A percentile compares a stretch with the other conserved stretches of the same genome.
Evolutionary conservation across 495 filamentous ascomycete species (phyloP).

Genomic region (Penicillium lividum): DNA sequence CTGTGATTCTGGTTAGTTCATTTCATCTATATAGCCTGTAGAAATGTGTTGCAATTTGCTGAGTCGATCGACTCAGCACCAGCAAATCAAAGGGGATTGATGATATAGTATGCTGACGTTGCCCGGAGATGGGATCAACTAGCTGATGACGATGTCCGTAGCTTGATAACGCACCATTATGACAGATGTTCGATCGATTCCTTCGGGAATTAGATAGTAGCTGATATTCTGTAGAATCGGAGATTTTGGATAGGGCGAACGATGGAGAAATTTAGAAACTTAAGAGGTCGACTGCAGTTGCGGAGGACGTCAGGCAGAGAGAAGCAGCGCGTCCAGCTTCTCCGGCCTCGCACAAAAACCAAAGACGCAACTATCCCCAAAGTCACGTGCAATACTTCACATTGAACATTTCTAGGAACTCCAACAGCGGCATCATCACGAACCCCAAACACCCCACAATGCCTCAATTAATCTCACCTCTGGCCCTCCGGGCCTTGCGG

Average conservation of each 20-base stretch:
- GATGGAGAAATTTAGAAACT: slow-evolving; percentile 9
- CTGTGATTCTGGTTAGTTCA: slow-evolving; percentile 48
- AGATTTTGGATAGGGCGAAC: slow-evolving; percentile 3
- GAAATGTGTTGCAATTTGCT: not conserved
- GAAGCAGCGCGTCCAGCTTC: slow-evolving; percentile 43
- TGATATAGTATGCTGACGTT: slow-evolving; percentile 5
- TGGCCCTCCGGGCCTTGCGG: slow-evolving; percentile 42
- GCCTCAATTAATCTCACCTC: slow-evolving; percentile 39
- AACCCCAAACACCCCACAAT: slow-evolving; percentile 26
- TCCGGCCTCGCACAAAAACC: slow-evolving; percentile 30
- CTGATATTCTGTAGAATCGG: not conserved
- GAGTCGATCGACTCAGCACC: not conserved
- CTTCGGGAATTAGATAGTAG: not conserved
- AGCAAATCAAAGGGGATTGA: not conserved
- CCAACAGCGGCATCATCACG: not conserved
- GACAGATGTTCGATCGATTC: slow-evolving; percentile 13
- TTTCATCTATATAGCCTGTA: not conserved
- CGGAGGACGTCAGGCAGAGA: slow-evolving; percentile 33
- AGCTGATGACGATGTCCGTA: slow-evolving; percentile 17
- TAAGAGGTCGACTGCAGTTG: slow-evolving; percentile 16
- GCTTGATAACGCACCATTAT: slow-evolving; percentile 41
- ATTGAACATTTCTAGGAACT: slow-evolving; percentile 17
- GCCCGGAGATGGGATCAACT: slow-evolving; percentile 14
- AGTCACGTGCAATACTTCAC: slow-evolving; percentile 30
- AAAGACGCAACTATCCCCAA: slow-evolving; percentile 18